Percentiles rank a stretch among this genome's conserved stretches.
These are phyloP conservation scores for Plectosphaerella cucumerina DNA, from an alignment of 2,329 filamentous ascomycete species.

Conservation along the genomic window DNA sequence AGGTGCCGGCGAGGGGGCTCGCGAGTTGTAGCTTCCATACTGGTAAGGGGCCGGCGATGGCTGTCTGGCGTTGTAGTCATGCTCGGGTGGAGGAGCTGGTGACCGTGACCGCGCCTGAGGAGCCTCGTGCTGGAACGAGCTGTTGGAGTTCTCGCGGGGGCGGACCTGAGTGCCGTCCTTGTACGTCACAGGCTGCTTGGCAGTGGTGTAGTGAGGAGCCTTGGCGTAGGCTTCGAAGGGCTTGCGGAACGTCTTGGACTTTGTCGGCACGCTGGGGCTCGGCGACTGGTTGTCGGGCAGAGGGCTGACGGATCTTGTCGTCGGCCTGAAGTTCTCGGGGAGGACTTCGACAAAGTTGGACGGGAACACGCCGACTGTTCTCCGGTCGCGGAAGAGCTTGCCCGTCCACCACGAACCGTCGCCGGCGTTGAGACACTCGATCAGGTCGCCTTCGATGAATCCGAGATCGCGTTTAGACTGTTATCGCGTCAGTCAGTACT, in stretches of 20 bases:
- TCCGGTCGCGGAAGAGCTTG: conserved; percentile 79
- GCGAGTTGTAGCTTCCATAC: not conserved
- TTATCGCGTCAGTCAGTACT: too few relatives aligned
- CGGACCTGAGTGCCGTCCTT: conserved; percentile 33
- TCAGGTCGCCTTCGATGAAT: conserved; percentile 95
- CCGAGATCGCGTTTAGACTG: conserved; percentile 89
- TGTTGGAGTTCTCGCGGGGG: conserved; percentile 36
- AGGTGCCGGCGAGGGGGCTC: conserved; percentile 25
- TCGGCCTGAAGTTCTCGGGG: conserved; percentile 78
- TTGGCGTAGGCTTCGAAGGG: conserved; percentile 65
- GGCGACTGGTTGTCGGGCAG: conserved; percentile 53
- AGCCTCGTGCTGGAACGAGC: conserved; percentile 23
- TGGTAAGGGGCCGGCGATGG: conserved; percentile 16
- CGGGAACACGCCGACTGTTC: conserved; percentile 88
- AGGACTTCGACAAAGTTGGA: conserved; percentile 96
- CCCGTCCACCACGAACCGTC: conserved; percentile 99
- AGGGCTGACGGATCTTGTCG: conserved; percentile 56
- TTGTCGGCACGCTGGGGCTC: conserved; percentile 52
- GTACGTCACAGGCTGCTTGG: conserved; percentile 56
- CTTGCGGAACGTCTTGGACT: conserved; percentile 60
- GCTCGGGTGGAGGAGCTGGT: conserved; percentile 7
- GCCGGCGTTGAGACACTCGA: conserved; percentile 96
- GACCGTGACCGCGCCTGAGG: conserved; percentile 6
- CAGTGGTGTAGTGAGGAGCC: conserved; percentile 61
- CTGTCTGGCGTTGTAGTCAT: conserved; percentile 25